Evolutionary conservation across 371 early-diverging fungal species (phyloP), one percentile per base, ranked within the genome.

Genomic region (Mortierella sp.): DNA sequence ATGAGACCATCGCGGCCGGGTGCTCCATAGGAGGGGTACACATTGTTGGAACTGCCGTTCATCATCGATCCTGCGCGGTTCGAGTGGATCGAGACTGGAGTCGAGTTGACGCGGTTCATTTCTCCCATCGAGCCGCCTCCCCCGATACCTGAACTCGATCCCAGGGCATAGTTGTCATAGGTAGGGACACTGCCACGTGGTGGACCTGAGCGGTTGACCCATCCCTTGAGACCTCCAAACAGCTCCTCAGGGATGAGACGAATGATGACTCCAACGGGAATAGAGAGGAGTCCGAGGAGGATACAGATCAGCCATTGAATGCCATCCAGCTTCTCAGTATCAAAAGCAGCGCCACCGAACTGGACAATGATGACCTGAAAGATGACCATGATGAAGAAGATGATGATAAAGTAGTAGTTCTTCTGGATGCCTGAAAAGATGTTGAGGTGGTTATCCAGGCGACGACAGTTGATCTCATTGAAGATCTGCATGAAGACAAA

Each of bases 401-500:
- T 93, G 38, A 86, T 27, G 10, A 93, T 76, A 68, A 95, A 95
- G 78, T 93, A 91, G 27, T 58, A 74, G 88, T 96, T 96, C 29
- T 87, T 83, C 18, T 43, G 76, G 8, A 94, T 86, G 11, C 92
- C 91, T 29, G 90, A 73, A 55, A 95, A 90, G n/a, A 95, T 79
- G 75, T 96, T 96, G 58, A 94, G 79, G 2, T 88, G 83, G 78
- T 92, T 91, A 70, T 95, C 92, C 56, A 96, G 88, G 41, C 94
- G 91, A 63, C 96, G 91, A 80, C 93, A 93, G 82, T 94, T 94
- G 89, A 94, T 70, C 82, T 94, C 93, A 82, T 95, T 95, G 79
- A 95, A 96, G 43, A 96, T 90, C 79, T 96, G 96, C 54, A 95
- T 84, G 77, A 95, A 94, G 4, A 96, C 94, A 87, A 96, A 96